Conservation (phyloP, 2,329 filamentous ascomycete species). For the Neonectria sp. region DNA sequence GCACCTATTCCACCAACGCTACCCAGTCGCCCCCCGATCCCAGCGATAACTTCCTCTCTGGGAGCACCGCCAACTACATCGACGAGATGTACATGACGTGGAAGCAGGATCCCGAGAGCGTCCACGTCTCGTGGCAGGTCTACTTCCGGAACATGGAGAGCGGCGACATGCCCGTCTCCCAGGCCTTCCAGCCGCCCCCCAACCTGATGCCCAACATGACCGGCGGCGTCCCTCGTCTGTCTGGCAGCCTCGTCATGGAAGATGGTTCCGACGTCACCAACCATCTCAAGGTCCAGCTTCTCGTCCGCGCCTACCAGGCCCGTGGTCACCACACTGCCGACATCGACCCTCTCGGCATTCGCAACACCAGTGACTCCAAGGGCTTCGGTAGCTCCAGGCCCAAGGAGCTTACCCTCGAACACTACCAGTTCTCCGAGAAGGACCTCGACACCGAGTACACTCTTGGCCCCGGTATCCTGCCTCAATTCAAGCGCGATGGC, state of each 20-base stretch:
- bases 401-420: constrained; percentile 91
- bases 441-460: constrained; percentile 94
- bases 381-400: constrained; percentile 90
- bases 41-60: constrained; percentile 96
- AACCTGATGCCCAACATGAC: constrained; percentile 88
- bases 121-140: constrained; percentile 98
- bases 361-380: constrained; percentile 72
- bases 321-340: constrained; percentile 98
- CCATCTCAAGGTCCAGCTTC: constrained; percentile 97
- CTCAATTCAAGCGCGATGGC: constrained; percentile 89
- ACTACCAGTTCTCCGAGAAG: constrained; percentile 96
- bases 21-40: constrained; percentile 76
- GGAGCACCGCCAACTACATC: constrained; percentile 98
- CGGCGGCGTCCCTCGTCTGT: constrained; percentile 81
- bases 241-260: constrained; percentile 77
- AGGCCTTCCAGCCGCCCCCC: constrained; percentile 96
- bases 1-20: constrained; percentile 68
- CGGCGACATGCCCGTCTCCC: constrained; percentile 96
- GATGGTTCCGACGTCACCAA: constrained; percentile 90
- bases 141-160: constrained; percentile 99
- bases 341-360: constrained; percentile 96
- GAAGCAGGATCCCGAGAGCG: constrained; percentile 93
- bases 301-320: constrained; percentile 97
- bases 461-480: constrained; percentile 94
- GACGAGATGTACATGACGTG: constrained; percentile 99